A percentile compares a stretch with the other conserved stretches of the same genome.
Evolutionary conservation across 2,329 filamentous ascomycete species (phyloP).

Genomic region (Aspergillus caelatus): DNA sequence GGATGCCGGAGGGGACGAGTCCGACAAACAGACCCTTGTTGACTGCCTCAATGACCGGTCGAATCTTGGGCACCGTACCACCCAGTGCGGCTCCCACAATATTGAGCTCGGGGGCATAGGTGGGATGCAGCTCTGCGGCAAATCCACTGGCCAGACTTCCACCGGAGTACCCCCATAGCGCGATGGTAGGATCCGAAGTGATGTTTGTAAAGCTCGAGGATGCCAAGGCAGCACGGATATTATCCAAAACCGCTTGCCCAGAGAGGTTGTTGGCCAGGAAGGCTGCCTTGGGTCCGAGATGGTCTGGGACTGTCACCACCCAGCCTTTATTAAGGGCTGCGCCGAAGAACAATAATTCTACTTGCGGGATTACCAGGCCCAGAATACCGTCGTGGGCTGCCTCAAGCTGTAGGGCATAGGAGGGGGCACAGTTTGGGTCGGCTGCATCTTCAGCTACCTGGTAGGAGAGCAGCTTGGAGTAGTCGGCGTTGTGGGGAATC

Average conservation of each 20-base stretch:
- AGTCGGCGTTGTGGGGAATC: slow-evolving; percentile 36
- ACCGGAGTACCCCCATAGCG: slow-evolving; percentile 61
- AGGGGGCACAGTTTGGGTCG: slow-evolving; percentile 30
- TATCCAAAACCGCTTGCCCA: slow-evolving; percentile 50
- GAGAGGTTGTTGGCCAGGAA: slow-evolving; percentile 47
- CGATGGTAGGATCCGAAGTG: slow-evolving; percentile 34
- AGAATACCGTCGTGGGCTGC: slow-evolving; percentile 42
- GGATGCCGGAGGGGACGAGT: slow-evolving; percentile 36
- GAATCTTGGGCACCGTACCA: slow-evolving; percentile 49
- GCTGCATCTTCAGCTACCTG: slow-evolving; percentile 40
- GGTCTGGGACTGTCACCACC: slow-evolving; percentile 54
- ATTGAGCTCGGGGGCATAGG: slow-evolving; percentile 21
- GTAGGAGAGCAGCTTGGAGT: slow-evolving; percentile 45
- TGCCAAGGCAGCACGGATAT: slow-evolving; percentile 45
- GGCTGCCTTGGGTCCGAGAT: slow-evolving; percentile 47
- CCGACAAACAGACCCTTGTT: slow-evolving; percentile 39
- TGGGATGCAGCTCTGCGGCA: slow-evolving; percentile 20
- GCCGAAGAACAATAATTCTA: slow-evolving; percentile 35
- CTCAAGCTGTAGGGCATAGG: slow-evolving; percentile 37
- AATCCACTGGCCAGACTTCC: slow-evolving; percentile 45
- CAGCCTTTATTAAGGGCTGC: slow-evolving; percentile 48
- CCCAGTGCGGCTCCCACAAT: slow-evolving; percentile 55
- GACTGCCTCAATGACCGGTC: slow-evolving; percentile 37
- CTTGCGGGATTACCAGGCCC: slow-evolving; percentile 36
- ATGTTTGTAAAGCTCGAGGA: slow-evolving; percentile 34